These are phyloP conservation scores for Gillenia trifoliata DNA, from an alignment of 306 rosid species.

Conservation along the genomic window DNA sequence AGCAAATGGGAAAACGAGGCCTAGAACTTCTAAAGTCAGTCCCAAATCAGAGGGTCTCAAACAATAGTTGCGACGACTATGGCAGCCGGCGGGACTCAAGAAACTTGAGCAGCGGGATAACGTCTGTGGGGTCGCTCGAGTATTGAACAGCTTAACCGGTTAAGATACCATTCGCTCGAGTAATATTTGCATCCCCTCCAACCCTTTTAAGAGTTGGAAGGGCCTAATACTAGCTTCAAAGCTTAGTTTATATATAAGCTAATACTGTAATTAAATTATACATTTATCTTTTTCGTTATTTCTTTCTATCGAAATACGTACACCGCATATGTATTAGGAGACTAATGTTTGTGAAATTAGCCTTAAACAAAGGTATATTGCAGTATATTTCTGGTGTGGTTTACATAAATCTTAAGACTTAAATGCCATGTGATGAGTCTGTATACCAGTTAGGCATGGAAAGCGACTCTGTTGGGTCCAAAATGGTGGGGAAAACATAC, in stretches of 20 bases:
- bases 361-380: slow-evolving; percentile 5
- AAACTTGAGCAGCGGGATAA: slow-evolving; percentile 64
- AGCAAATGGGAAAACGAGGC: slow-evolving; percentile 83
- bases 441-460: too few relatives aligned
- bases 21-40: slow-evolving; percentile 69
- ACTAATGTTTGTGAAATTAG: slow-evolving; percentile 42
- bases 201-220: slow-evolving; percentile 38
- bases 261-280: slow-evolving; percentile 64
- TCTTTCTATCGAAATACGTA: slow-evolving; percentile 34
- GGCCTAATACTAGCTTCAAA: slow-evolving; percentile 43
- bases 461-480: slow-evolving; percentile 8
- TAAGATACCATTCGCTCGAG: slow-evolving; percentile 37
- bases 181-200: slow-evolving; percentile 41
- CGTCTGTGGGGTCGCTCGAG: slow-evolving; percentile 80
- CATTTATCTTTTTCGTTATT: slow-evolving; percentile 29
- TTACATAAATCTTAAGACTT: slow-evolving; percentile 23
- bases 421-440: too few relatives aligned
- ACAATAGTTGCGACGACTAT: slow-evolving; percentile 58
- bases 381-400: slow-evolving; percentile 10
- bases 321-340: slow-evolving; percentile 51
- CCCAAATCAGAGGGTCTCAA: slow-evolving; percentile 83
- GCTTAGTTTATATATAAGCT: slow-evolving; percentile 49
- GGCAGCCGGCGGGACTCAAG: slow-evolving; percentile 74
- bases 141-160: slow-evolving; percentile 48
- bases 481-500: slow-evolving; percentile 2